Percentiles rank a stretch among this genome's conserved stretches.
phyloP scores from a whole-genome alignment of 495 filamentous ascomycete species.

The Penicillium cinerascens region DNA sequence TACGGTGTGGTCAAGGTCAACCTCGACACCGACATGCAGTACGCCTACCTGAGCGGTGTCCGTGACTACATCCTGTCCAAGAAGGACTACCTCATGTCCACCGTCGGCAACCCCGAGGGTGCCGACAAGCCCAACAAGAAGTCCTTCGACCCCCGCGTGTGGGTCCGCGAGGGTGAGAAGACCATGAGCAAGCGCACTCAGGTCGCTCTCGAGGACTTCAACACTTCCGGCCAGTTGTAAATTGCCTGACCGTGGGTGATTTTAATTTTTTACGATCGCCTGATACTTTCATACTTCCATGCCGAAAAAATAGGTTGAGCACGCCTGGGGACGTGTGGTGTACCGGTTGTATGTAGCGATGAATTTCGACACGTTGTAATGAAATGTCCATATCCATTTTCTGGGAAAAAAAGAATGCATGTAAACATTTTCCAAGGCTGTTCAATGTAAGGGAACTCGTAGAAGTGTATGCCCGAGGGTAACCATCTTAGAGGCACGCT shows the following conservation, averaged over 20 bases:
- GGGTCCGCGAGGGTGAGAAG: slow-evolving; percentile 94
- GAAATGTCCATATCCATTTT: slow-evolving; percentile 20
- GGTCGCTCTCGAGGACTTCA: slow-evolving; percentile 86
- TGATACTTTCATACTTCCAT: slow-evolving; percentile 7
- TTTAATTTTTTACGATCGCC: neutral
- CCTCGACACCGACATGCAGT: slow-evolving; percentile 72
- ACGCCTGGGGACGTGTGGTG: slow-evolving; percentile 23
- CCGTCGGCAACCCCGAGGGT: slow-evolving; percentile 94
- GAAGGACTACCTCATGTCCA: slow-evolving; percentile 84
- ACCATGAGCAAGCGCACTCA: slow-evolving; percentile 82
- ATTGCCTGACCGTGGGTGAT: neutral
- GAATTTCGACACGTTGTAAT: slow-evolving; percentile 30
- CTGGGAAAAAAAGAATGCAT: neutral
- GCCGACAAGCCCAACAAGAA: slow-evolving; percentile 99
- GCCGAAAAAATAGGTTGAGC: slow-evolving; percentile 18
- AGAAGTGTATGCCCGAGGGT: neutral
- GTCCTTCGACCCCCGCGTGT: slow-evolving; percentile 77
- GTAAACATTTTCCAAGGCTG: neutral
- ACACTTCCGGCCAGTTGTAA: slow-evolving; percentile 83
- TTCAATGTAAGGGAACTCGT: neutral
- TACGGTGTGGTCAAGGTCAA: slow-evolving; percentile 97
- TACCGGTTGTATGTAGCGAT: slow-evolving; percentile 32
- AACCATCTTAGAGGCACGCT: too few species aligned
- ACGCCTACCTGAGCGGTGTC: slow-evolving; percentile 82
- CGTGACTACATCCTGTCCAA: slow-evolving; percentile 91